phyloP scores from a whole-genome alignment of 805 yeast genomes.

The Scheffersomyces lignosus region DNA sequence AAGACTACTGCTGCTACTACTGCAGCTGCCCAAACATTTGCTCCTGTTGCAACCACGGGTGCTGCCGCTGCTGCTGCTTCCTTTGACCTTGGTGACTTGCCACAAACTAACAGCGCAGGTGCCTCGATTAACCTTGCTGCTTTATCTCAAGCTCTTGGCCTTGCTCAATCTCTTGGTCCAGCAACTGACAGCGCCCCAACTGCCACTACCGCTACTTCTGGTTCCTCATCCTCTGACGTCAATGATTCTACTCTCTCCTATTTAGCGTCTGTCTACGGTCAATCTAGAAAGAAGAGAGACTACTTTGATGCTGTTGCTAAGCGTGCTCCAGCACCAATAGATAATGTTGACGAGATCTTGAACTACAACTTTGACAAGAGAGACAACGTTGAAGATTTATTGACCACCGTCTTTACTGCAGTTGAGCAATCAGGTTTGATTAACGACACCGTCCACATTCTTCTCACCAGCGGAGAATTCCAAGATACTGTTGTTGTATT shows the following conservation, averaged over 20 bases:
- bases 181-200: neutral
- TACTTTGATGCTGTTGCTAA: constrained; percentile 2
- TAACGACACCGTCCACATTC: constrained; percentile 20
- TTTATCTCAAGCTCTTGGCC: neutral
- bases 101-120: too few species aligned
- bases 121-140: too few species aligned
- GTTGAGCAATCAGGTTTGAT: constrained; percentile 28
- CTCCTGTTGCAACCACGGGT: neutral
- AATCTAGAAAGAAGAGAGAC: constrained; percentile 7
- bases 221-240: too few species aligned
- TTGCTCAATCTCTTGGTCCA: neutral
- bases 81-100: too few species aligned
- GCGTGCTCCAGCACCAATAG: constrained; percentile 1
- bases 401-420: constrained; percentile 26
- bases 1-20: neutral
- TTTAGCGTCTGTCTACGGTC: neutral
- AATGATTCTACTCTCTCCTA: neutral
- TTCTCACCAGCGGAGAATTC: constrained; percentile 24
- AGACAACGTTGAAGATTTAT: constrained; percentile 31
- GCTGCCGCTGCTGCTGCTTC: neutral
- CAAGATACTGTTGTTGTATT: constrained; percentile 22
- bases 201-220: neutral
- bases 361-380: constrained; percentile 14
- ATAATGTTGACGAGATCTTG: neutral
- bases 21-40: neutral